These are phyloP conservation scores for Ogataea parapolymorpha DNA, from an alignment of 805 yeast species.

Conservation along the genomic window DNA sequence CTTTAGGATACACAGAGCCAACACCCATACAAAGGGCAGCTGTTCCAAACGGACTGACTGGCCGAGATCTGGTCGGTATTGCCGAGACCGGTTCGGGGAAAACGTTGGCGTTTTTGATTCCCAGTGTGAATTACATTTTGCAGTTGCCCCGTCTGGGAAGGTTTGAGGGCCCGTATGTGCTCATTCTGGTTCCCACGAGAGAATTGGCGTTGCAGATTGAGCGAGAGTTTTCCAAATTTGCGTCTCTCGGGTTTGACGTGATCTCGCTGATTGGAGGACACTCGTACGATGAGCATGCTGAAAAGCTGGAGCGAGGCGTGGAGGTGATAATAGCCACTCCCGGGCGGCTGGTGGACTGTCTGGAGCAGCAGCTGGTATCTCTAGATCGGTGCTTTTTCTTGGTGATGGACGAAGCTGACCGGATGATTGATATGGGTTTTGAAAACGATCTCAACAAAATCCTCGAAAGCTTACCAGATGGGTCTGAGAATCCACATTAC, in stretches of 20 bases:
- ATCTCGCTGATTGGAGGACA: slow-evolving; percentile 89
- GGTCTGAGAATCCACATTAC: slow-evolving; percentile 39
- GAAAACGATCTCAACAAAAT: slow-evolving; percentile 72
- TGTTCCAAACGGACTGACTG: slow-evolving; percentile 61
- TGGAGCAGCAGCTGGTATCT: slow-evolving; percentile 62
- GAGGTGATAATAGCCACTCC: slow-evolving; percentile 92
- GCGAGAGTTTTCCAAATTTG: slow-evolving; percentile 45
- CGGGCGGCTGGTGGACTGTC: slow-evolving; percentile 79
- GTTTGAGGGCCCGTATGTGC: slow-evolving; percentile 67
- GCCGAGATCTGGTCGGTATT: slow-evolving; percentile 76
- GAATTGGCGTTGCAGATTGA: slow-evolving; percentile 90
- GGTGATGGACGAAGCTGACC: slow-evolving; percentile 90
- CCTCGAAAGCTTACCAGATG: slow-evolving; percentile 49
- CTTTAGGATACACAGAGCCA: slow-evolving; percentile 56
- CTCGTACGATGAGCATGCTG: slow-evolving; percentile 68
- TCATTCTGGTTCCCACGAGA: slow-evolving; percentile 88
- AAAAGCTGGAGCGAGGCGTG: slow-evolving; percentile 57
- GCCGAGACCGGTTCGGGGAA: slow-evolving; percentile 98
- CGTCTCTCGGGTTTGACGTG: slow-evolving; percentile 40
- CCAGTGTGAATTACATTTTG: slow-evolving; percentile 56
- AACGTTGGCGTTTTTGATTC: slow-evolving; percentile 78
- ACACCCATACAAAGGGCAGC: slow-evolving; percentile 92
- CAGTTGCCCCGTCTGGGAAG: slow-evolving; percentile 45
- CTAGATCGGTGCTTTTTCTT: slow-evolving; percentile 62
- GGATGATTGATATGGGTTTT: slow-evolving; percentile 94